Percentiles rank a stretch among this genome's conserved stretches.
These are phyloP conservation scores for Nicotiana undulata DNA, from an alignment of 257 asterid genomes.

Conservation along the genomic window DNA sequence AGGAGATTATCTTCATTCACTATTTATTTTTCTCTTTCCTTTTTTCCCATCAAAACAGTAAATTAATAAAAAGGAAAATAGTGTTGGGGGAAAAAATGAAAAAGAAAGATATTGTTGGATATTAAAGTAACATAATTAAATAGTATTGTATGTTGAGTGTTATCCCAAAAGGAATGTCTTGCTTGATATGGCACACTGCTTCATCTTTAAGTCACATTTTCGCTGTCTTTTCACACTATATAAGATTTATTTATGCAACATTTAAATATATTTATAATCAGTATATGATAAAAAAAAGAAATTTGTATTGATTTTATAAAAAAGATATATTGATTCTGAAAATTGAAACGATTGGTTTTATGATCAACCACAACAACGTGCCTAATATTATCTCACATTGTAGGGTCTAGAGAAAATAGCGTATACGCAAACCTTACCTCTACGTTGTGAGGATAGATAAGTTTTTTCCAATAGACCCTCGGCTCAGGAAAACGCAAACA, in stretches of 20 bases:
- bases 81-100: background rate
- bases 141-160: background rate
- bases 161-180: background rate
- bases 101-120: background rate
- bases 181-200: background rate
- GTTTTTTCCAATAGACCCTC: too few relatives aligned
- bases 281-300: background rate
- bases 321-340: too few relatives aligned
- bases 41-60: background rate
- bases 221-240: background rate
- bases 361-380: too few relatives aligned
- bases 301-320: too few relatives aligned
- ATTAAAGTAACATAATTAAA: background rate
- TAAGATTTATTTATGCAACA: too few relatives aligned
- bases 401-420: too few relatives aligned
- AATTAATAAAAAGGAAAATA: background rate
- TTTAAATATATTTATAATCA: background rate
- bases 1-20: slow-evolving; percentile 10
- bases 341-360: too few relatives aligned
- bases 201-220: background rate
- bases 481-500: too few relatives aligned
- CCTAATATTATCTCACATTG: too few relatives aligned
- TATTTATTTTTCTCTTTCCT: background rate
- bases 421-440: too few relatives aligned
- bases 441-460: too few relatives aligned